phyloP scores from a whole-genome alignment of 1,284 basidiomycete species.

The Cutaneotrichosporon arboriforme region DNA sequence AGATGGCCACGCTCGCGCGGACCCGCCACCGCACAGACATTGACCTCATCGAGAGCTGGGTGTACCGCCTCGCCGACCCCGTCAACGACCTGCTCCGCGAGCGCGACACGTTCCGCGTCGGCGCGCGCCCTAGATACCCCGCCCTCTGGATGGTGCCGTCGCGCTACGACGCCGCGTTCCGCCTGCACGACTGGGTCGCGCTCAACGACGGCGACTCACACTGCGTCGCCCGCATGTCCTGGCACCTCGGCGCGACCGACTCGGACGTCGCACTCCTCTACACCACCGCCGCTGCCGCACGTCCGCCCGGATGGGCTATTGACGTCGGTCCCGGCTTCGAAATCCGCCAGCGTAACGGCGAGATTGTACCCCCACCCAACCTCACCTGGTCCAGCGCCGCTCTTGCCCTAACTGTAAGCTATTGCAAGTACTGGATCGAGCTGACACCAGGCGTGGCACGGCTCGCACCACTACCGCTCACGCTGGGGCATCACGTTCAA shows the following conservation, averaged over 20 bases:
- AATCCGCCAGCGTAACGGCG: not conserved
- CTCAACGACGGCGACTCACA: not conserved
- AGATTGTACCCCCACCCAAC: not conserved
- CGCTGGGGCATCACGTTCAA: constrained; percentile 14
- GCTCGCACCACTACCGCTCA: constrained; percentile 9
- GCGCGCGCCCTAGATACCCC: not conserved
- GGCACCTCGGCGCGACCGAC: not conserved
- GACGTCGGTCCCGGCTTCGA: constrained; percentile 7
- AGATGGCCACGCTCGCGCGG: not conserved
- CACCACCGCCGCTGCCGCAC: not conserved
- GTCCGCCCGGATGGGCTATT: not conserved
- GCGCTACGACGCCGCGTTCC: not conserved
- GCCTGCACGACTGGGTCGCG: not conserved
- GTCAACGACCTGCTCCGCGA: not conserved
- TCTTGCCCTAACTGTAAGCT: constrained; percentile 8
- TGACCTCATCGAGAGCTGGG: not conserved
- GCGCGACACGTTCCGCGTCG: not conserved
- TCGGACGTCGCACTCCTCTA: not conserved
- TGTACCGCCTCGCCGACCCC: not conserved
- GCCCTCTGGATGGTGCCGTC: not conserved
- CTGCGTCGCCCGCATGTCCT: not conserved
- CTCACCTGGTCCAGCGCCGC: not conserved
- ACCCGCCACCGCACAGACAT: not conserved
- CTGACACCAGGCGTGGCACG: constrained; percentile 9
- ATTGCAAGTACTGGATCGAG: too few species aligned